Evolutionary conservation across 176 grass and related monocot species (phyloP), one percentile per base, ranked within the genome.

Genomic region (Musa troglodytarum): DNA sequence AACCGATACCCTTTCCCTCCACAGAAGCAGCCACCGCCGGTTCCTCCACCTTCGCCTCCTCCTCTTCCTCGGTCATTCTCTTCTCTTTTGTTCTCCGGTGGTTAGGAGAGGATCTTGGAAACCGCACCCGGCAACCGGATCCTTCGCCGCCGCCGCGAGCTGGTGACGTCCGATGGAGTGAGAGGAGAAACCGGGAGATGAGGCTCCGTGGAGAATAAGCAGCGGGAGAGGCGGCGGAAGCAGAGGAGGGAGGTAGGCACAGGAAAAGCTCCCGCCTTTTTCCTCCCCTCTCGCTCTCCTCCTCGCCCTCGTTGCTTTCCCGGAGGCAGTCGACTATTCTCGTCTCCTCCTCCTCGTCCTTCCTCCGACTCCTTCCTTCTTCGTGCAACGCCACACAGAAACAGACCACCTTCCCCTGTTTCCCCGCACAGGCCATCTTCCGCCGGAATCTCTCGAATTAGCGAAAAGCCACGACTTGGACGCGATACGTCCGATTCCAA

Each of bases 91-190:
- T 43, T 43, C 34, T 43, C 34, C 34, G 34, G 34, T 5, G 34
- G 51, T 19, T 22, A 23, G 16, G 81, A 10, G 72, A 58, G 63
- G 80, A 80, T n/a, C 50, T 71, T 0, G 83, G 78, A 21, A 85
- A 76, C 23, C 82, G 68, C 28, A 84, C 57, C 64, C 82, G 70
- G 14, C 76, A 84, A 23, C 82, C 76, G 8, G 75, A 67, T 7
- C 69, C 62, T 11, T 84, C 77, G 12, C 74, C 67, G 9, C 5
- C 29, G 26, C 28, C 29, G 2, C 55, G 56, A 1, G 16, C 10
- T 9, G 55, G 55, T 10, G 56, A 50, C 17, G 26, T 0, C 56
- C 29, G 26, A 22, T 49, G 22, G 24, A 62, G 53, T 2, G 74
- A 51, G 29, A 76, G 17, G 10, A 61, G 74, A 17, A 76, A n/a